Conservation (phyloP, 139 green algal genomes). For the Gonium pectorale region DNA sequence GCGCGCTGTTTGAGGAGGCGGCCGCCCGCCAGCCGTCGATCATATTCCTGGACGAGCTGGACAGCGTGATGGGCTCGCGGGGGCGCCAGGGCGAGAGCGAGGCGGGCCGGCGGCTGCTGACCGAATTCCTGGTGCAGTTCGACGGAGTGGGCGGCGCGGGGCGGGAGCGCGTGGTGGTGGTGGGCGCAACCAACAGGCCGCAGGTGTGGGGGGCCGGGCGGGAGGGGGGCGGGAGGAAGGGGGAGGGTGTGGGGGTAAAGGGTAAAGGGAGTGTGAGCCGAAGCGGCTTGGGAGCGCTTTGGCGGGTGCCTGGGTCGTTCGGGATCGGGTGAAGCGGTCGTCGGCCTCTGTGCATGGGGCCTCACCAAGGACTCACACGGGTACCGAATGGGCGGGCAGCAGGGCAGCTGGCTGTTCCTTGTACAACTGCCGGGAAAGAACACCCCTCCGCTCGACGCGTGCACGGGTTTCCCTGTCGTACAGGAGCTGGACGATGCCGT, state of each 20-base stretch:
- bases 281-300: no score
- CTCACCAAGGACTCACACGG: no score
- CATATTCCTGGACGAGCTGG: constrained; percentile 94
- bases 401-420: no score
- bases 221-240: background rate
- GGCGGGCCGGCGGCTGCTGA: constrained; percentile 94
- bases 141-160: constrained; percentile 57
- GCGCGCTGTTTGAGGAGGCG: constrained; percentile 75
- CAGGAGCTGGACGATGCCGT: constrained; percentile 81
- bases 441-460: no score
- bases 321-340: no score
- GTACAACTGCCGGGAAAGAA: no score
- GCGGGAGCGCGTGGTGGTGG: constrained; percentile 55
- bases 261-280: no score
- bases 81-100: constrained; percentile 88
- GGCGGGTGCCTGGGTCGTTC: no score
- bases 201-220: constrained; percentile 39
- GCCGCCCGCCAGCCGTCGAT: constrained; percentile 71
- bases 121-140: constrained; percentile 93
- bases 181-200: constrained; percentile 71
- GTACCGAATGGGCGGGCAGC: no score
- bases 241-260: background rate
- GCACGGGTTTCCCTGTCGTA: background rate
- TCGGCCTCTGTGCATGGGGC: no score
- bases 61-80: constrained; percentile 71